phyloP scores from a whole-genome alignment of 495 filamentous ascomycete genomes.

The Lindgomyces ingoldianus region DNA sequence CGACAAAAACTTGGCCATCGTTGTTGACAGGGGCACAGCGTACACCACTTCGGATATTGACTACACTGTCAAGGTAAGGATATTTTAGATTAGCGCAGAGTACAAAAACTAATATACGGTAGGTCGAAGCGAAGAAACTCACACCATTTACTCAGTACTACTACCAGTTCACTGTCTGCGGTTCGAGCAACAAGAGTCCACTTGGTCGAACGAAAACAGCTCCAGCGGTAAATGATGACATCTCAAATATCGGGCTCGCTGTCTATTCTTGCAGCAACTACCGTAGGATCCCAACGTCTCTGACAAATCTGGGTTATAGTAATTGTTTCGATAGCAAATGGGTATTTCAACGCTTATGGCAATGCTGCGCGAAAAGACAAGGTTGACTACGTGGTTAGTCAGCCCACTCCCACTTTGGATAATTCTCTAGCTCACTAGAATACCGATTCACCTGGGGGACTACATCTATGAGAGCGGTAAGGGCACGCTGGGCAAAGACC shows the following conservation, averaged over 20 bases:
- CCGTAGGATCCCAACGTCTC: background rate
- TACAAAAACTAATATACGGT: background rate
- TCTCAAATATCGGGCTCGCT: slow-evolving; percentile 42
- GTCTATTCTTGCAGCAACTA: slow-evolving; percentile 48
- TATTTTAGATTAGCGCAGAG: background rate
- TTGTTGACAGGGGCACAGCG: slow-evolving; percentile 52
- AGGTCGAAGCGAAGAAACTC: slow-evolving; percentile 60
- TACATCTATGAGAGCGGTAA: slow-evolving; percentile 69
- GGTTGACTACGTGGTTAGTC: slow-evolving; percentile 59
- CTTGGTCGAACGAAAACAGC: slow-evolving; percentile 47
- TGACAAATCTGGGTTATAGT: background rate
- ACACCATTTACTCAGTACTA: slow-evolving; percentile 61
- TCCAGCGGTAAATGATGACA: slow-evolving; percentile 40
- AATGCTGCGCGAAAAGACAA: slow-evolving; percentile 66
- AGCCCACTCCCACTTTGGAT: too few relatives aligned
- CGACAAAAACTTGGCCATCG: slow-evolving; percentile 40
- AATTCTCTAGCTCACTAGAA: background rate
- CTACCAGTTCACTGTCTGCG: slow-evolving; percentile 47
- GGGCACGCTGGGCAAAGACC: slow-evolving; percentile 48
- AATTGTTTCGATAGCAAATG: slow-evolving; percentile 42
- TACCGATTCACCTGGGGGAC: slow-evolving; percentile 60
- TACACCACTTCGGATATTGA: slow-evolving; percentile 69
- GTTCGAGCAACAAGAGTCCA: slow-evolving; percentile 42
- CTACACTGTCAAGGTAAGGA: slow-evolving; percentile 63
- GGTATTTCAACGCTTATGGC: slow-evolving; percentile 66